Evolutionary conservation across 1,139 yeast genomes (phyloP).

Genomic region (Yamadazyma membranifaciens): DNA sequence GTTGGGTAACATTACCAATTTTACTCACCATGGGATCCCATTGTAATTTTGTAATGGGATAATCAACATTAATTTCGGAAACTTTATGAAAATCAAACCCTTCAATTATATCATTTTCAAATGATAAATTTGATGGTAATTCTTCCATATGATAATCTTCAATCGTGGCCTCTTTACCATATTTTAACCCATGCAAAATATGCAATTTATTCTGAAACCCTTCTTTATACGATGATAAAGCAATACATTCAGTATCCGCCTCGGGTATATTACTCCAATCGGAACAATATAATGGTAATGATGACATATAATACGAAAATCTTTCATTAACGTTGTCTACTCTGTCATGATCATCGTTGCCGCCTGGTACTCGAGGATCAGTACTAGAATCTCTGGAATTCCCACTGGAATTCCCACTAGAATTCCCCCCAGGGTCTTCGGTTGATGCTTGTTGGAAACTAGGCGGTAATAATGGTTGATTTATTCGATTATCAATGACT

Average conservation of each 20-base stretch:
- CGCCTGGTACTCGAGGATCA: background rate
- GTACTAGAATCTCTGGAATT: too few relatives aligned
- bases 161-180: slow-evolving; percentile 24
- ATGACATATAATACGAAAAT: slow-evolving; percentile 57
- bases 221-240: slow-evolving; percentile 69
- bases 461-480: slow-evolving; percentile 7
- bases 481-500: background rate
- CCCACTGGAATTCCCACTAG: background rate
- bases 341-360: background rate
- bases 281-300: slow-evolving; percentile 61
- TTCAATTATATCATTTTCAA: slow-evolving; percentile 23
- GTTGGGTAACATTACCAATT: slow-evolving; percentile 26
- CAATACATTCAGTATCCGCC: slow-evolving; percentile 50
- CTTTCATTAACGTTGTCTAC: slow-evolving; percentile 23
- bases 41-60: slow-evolving; percentile 66
- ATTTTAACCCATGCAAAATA: slow-evolving; percentile 41
- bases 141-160: slow-evolving; percentile 5
- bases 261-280: slow-evolving; percentile 58
- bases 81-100: slow-evolving; percentile 48
- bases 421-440: background rate
- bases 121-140: background rate
- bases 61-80: slow-evolving; percentile 55
- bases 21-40: slow-evolving; percentile 62
- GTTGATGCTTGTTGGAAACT: slow-evolving; percentile 1
- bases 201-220: slow-evolving; percentile 60